Evolutionary conservation across 306 rosid species (phyloP).

Genomic region (Echinosophora koreensis): DNA sequence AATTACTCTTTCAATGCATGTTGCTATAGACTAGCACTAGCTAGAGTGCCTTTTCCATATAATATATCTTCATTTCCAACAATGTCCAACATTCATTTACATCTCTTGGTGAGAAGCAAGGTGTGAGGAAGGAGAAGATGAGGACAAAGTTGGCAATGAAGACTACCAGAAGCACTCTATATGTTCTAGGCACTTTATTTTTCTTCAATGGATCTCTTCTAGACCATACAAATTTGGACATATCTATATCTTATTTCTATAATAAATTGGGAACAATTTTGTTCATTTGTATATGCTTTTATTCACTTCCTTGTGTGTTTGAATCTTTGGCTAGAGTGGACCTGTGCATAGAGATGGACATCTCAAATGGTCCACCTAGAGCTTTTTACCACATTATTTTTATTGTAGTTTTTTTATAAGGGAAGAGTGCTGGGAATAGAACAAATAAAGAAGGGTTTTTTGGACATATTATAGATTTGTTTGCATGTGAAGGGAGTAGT

Average conservation of each 20-base stretch:
- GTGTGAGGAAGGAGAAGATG: slow-evolving; percentile 54
- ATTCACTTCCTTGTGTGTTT: slow-evolving; percentile 22
- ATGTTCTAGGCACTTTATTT: slow-evolving; percentile 53
- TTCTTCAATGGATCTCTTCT: slow-evolving; percentile 49
- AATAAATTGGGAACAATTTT: slow-evolving; percentile 68
- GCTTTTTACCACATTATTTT: neutral
- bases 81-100: slow-evolving; percentile 54
- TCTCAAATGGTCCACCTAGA: slow-evolving; percentile 44
- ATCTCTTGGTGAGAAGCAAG: slow-evolving; percentile 43
- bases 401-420: neutral
- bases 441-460: slow-evolving; percentile 25
- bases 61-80: slow-evolving; percentile 54
- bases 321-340: slow-evolving; percentile 21
- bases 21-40: slow-evolving; percentile 14
- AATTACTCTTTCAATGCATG: slow-evolving; percentile 43
- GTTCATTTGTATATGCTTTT: slow-evolving; percentile 47
- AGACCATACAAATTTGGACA: slow-evolving; percentile 75
- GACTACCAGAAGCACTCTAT: slow-evolving; percentile 40
- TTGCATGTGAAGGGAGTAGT: slow-evolving; percentile 70
- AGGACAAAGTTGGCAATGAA: slow-evolving; percentile 68
- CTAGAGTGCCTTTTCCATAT: slow-evolving; percentile 15
- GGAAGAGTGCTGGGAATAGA: neutral
- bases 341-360: slow-evolving; percentile 31
- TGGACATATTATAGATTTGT: slow-evolving; percentile 40
- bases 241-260: slow-evolving; percentile 57